Evolutionary conservation across 176 grass and related monocot genomes (phyloP), one percentile per base, ranked within the genome.

Genomic region (Zea luxurians): DNA sequence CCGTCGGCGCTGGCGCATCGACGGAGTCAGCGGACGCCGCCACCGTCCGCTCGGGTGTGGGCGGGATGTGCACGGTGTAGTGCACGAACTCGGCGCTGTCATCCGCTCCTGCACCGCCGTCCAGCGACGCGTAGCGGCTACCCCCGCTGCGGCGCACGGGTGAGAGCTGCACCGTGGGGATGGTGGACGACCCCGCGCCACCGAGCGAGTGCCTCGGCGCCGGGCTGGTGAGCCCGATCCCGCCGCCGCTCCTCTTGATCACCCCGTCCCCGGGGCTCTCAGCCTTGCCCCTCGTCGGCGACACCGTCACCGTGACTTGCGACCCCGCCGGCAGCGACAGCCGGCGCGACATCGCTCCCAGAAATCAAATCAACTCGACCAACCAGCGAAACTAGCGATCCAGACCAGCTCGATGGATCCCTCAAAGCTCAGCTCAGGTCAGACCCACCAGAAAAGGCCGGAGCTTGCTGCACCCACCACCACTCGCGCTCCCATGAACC

Each of bases 51-150:
- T 99, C 96, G 1, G 96, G 96, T 8, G 92, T 99, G 2, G 92
- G 83, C 13, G 96, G 96, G 71, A 99, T 99, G 78, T 99, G 96
- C 59, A 99, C 96, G 13, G 91, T 94, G 87, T 99, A 99, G 48
- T 90, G 85, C 85, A 92, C 89, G 71, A 95, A 99, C 75, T 95
- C 96, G 3, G 87, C 64, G 81, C 74, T 74, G 6, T 20, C 78
- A 4, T 81, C 85, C 0, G 37, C 78, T 1, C 43, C 66, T 2
- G 8, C 55, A 0, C 10, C 77, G 4, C 27, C 73, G 0, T 88
- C 81, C 27, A 38, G 72, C 47, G 87, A 90, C 59, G 81, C 71
- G 46, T 92, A 92, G 66, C 95, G 70, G 40, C 90, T 91, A 0
- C 85, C 88, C 18, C 63, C 79, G 76, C 78, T 82, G 2, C 80